Evolutionary conservation across 2,329 filamentous ascomycete species (phyloP).

Genomic region (Bipolaris oryzae): DNA sequence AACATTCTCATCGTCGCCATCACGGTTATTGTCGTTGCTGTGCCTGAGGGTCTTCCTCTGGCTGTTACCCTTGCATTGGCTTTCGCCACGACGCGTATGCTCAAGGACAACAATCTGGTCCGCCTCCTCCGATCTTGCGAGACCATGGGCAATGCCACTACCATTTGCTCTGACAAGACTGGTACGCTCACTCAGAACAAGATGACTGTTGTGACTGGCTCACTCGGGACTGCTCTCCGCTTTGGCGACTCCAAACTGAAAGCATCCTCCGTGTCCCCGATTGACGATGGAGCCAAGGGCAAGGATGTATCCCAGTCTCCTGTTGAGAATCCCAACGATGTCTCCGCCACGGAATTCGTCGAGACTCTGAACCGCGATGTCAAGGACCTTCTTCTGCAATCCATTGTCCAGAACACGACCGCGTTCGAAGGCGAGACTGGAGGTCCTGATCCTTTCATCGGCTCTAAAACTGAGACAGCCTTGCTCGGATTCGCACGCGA

Average conservation of each 20-base stretch:
- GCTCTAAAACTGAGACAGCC: constrained; percentile 79
- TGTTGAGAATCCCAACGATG: constrained; percentile 52
- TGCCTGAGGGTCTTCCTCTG: constrained; percentile 69
- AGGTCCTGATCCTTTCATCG: constrained; percentile 63
- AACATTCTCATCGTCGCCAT: constrained; percentile 69
- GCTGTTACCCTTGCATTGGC: constrained; percentile 72
- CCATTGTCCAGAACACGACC: constrained; percentile 51
- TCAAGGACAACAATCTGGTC: constrained; percentile 74
- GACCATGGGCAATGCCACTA: constrained; percentile 74
- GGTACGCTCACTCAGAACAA: constrained; percentile 53
- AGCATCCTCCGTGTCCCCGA: constrained; percentile 18
- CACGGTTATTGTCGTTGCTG: constrained; percentile 72
- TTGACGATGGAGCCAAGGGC: constrained; percentile 42
- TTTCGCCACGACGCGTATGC: constrained; percentile 70
- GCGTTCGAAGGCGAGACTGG: constrained; percentile 53
- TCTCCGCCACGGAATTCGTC: constrained; percentile 62
- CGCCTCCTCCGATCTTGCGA: constrained; percentile 70
- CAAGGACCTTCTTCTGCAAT: constrained; percentile 65
- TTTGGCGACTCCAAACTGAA: constrained; percentile 57
- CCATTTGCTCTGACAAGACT: constrained; percentile 73
- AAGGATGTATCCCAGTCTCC: constrained; percentile 41
- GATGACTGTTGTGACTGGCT: constrained; percentile 71
- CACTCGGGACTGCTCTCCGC: constrained; percentile 64
- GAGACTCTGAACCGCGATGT: constrained; percentile 58
- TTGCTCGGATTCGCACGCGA: constrained; percentile 72